Percentiles rank a stretch among this genome's conserved stretches.
Conservation (phyloP, 345 rosid species). For the Mangifera indica region DNA sequence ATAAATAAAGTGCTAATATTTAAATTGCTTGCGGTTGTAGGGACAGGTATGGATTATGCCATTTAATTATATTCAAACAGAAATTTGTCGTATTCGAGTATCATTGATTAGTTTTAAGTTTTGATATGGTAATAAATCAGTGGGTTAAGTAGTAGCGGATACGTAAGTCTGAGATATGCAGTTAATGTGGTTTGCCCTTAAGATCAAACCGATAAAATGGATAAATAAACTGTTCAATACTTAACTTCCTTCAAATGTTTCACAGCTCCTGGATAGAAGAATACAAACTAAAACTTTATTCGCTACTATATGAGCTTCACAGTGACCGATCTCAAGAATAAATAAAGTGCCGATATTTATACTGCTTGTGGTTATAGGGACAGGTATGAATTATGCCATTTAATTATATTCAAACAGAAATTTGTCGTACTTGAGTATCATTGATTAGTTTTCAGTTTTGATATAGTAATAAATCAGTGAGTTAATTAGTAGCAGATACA, state of each 20-base stretch:
- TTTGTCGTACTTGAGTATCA: neutral
- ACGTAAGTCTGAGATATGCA: neutral
- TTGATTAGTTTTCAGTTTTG: neutral
- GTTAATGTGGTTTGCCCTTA: slow-evolving; percentile 2
- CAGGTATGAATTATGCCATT: neutral
- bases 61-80: neutral
- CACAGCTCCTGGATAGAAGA: neutral
- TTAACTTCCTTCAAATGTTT: neutral
- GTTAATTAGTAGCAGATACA: neutral
- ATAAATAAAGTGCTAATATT: no score
- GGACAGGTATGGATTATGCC: neutral
- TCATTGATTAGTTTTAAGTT: neutral
- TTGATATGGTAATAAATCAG: neutral
- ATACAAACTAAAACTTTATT: neutral
- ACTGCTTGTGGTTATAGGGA: neutral
- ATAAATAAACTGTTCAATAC: neutral
- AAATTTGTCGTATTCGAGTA: neutral
- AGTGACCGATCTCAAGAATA: no score
- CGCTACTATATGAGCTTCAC: neutral
- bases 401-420: neutral
- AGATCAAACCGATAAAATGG: neutral
- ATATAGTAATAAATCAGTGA: neutral
- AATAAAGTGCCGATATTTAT: neutral
- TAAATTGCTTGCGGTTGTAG: neutral
- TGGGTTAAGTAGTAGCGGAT: neutral